Evolutionary conservation across 208 protist species (phyloP).

Genomic region (Strigomonas culicis): DNA sequence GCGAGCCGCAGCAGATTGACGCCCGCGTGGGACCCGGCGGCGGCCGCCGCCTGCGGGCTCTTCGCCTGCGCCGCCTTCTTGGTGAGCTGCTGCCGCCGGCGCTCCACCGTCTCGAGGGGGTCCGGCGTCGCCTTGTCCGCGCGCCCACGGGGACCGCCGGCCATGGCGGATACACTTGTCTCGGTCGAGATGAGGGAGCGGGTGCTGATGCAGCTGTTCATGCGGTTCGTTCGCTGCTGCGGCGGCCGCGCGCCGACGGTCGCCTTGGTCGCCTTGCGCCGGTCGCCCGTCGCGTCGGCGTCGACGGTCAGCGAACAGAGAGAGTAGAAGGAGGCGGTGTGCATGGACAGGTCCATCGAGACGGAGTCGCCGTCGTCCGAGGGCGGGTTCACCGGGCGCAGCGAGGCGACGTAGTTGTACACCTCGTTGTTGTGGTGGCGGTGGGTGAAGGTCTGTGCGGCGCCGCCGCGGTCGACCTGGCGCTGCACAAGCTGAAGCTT

Average conservation of each 20-base stretch:
- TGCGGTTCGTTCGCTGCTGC: too few relatives aligned
- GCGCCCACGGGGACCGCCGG: too few relatives aligned
- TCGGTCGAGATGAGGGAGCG: neutral
- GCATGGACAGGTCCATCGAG: neutral
- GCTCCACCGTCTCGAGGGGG: neutral
- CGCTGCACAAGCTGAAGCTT: conserved; percentile 8
- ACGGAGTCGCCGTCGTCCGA: neutral
- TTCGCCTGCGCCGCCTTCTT: neutral
- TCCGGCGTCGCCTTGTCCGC: neutral
- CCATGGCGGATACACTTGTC: neutral
- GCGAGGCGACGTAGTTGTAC: neutral
- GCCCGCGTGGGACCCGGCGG: neutral
- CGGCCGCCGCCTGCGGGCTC: neutral
- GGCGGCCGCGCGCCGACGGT: too few relatives aligned
- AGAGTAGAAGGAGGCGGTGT: neutral
- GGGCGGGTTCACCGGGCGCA: neutral
- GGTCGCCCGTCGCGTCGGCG: neutral
- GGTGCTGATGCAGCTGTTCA: neutral
- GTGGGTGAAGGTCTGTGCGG: neutral
- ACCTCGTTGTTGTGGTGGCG: neutral
- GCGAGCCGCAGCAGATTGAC: neutral
- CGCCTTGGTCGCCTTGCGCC: too few relatives aligned
- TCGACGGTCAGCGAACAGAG: neutral
- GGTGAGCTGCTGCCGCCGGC: neutral
- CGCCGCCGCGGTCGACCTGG: neutral